Evolutionary conservation across 139 green algal species (phyloP).

Genomic region (Marvania coccoides): DNA sequence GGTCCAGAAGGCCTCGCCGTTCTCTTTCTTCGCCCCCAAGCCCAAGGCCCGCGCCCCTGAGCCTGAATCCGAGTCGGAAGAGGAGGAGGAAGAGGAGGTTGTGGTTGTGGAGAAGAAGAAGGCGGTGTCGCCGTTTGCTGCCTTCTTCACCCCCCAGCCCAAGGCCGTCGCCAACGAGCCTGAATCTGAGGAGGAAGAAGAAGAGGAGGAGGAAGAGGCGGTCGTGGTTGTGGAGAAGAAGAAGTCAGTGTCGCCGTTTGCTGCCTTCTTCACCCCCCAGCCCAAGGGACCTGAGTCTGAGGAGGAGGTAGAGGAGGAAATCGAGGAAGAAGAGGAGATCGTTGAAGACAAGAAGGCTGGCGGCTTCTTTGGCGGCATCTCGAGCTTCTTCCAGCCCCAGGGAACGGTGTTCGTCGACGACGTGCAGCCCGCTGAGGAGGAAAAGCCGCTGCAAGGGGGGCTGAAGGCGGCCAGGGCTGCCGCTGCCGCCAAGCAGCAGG

Average conservation of each 20-base stretch:
- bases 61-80: conserved; percentile 11
- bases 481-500: not conserved
- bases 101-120: not conserved
- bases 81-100: conserved; percentile 9
- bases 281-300: too few relatives aligned
- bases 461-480: not conserved
- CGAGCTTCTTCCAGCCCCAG: not conserved
- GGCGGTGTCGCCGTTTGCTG: not conserved
- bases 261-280: too few relatives aligned
- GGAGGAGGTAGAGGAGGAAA: conserved; percentile 8
- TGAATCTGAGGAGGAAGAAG: conserved; percentile 14
- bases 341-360: not conserved
- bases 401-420: not conserved
- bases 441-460: not conserved
- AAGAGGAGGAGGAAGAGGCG: conserved; percentile 14
- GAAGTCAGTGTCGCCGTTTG: not conserved
- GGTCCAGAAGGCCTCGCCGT: not conserved
- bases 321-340: conserved; percentile 10
- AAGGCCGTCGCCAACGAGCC: not conserved
- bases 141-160: not conserved
- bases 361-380: conserved; percentile 6
- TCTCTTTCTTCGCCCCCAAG: conserved; percentile 1
- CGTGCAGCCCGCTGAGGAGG: not conserved
- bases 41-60: not conserved
- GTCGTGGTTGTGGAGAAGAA: not conserved